Percentiles rank a stretch among this genome's conserved stretches.
Conservation (phyloP, 108 stramenopile genomes). For the Mayamaea pseudoterrestris region DNA sequence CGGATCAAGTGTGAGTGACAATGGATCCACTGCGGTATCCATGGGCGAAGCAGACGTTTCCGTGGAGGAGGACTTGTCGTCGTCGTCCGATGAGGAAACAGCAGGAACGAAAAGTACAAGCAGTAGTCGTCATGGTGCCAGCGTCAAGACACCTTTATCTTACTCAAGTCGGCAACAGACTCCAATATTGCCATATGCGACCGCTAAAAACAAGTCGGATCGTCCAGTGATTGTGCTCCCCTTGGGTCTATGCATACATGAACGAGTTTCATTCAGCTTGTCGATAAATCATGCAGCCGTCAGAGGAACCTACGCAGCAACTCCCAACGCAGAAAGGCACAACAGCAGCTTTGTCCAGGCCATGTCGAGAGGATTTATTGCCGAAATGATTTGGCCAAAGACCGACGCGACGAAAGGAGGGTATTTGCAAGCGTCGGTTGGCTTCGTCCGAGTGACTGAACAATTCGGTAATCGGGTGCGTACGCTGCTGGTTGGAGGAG, state of each 20-base stretch:
- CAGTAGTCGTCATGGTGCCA: too few relatives aligned
- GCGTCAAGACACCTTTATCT: too few relatives aligned
- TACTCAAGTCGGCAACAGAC: too few relatives aligned
- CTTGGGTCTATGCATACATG: slow-evolving; percentile 43
- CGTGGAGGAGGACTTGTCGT: not conserved
- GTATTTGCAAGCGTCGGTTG: slow-evolving; percentile 44
- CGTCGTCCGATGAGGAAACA: not conserved
- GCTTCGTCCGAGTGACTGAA: slow-evolving; percentile 34
- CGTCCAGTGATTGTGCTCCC: slow-evolving; percentile 51
- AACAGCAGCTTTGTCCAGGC: slow-evolving; percentile 47
- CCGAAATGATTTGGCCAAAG: slow-evolving; percentile 74
- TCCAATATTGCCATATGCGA: too few relatives aligned
- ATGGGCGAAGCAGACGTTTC: too few relatives aligned
- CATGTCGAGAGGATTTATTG: slow-evolving; percentile 39
- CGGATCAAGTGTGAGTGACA: too few relatives aligned
- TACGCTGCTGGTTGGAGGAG: slow-evolving; percentile 22
- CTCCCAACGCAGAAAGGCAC: not conserved
- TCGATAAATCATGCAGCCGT: slow-evolving; percentile 31
- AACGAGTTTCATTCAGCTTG: slow-evolving; percentile 49
- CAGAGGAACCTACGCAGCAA: slow-evolving; percentile 29
- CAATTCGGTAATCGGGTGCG: slow-evolving; percentile 6
- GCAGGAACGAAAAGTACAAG: too few relatives aligned
- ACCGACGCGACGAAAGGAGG: slow-evolving; percentile 29
- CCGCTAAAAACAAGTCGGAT: not conserved
- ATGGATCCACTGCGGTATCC: too few relatives aligned